Evolutionary conservation across 305 asterid genomes (phyloP), one percentile per base, ranked within the genome.

Genomic region (Rubia tinctorum): DNA sequence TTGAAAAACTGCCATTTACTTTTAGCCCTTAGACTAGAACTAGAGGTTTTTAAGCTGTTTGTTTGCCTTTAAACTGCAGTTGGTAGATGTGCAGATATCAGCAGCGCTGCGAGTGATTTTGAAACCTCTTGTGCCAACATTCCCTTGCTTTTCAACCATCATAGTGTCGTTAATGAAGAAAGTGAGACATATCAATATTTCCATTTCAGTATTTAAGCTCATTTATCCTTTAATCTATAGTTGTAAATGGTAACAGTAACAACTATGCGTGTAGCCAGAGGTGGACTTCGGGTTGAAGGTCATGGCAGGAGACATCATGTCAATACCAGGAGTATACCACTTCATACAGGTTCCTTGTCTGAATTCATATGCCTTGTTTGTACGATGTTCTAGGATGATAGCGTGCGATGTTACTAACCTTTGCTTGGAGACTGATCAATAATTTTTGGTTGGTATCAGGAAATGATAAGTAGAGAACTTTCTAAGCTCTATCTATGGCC

Each of bases 291-390:
- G 97, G 68, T 79, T 93, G 62, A 86, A 72, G 80, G 71, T 93
- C 65, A 40, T 88, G 78, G 89, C 92, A 78, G 96, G 84, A 22
- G 93, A 91, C 80, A 64, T 89, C 43, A 91, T 93, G 98, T 87
- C 96, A 9, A 86, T 93, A 79, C 96, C 97, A 8, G 97, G 95
- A 62, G 72, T 93, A 11, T 90, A 91, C 84, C 93, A 84, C 6
- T 71, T 80, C 62, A 81, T 85, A 47, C 98, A 93, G 96, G 97
- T 89, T 51, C 49, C 47, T 69, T 55, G 59, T 53, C 58, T 15
- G 58, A 17, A 51, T 51, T 8, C 22, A 17, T 5, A 17, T 17
- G 7, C 58, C 58, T 51, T 17, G 20, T 51, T 17, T 14, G 58
- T 51, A 53, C 20, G 5, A 14, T 5, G 9, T 51, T 51, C 58